A percentile compares a stretch with the other conserved stretches of the same genome.
These are phyloP conservation scores for Nicotiana paniculata DNA, from an alignment of 257 asterid species.

Conservation along the genomic window DNA sequence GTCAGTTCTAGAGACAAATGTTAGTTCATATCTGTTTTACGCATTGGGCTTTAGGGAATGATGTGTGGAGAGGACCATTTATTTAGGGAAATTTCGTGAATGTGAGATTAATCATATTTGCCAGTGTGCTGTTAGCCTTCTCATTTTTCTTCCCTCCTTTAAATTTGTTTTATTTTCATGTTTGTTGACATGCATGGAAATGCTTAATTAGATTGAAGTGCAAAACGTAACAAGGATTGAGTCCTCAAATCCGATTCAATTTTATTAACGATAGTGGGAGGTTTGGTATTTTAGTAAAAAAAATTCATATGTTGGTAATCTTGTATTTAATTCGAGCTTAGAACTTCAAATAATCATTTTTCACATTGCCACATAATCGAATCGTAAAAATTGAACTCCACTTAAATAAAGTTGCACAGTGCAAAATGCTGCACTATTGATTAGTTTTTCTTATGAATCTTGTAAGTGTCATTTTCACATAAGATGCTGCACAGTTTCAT, in stretches of 20 bases:
- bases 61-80: too few species aligned
- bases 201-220: not conserved
- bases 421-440: not conserved
- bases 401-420: not conserved
- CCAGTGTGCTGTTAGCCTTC: too few species aligned
- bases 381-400: not conserved
- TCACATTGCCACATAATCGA: too few species aligned
- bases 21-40: too few species aligned
- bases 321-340: not conserved
- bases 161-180: too few species aligned
- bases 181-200: too few species aligned
- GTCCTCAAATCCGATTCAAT: not conserved
- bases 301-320: not conserved
- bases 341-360: not conserved
- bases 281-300: not conserved
- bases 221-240: not conserved
- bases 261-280: not conserved
- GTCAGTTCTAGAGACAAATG: too few species aligned
- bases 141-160: too few species aligned
- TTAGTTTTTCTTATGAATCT: not conserved
- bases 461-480: not conserved
- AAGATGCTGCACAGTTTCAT: not conserved
- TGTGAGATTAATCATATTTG: too few species aligned
- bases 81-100: too few species aligned
- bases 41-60: too few species aligned